Conservation (phyloP, 2,329 filamentous ascomycete species). For the Bipolaris sorokiniana region DNA sequence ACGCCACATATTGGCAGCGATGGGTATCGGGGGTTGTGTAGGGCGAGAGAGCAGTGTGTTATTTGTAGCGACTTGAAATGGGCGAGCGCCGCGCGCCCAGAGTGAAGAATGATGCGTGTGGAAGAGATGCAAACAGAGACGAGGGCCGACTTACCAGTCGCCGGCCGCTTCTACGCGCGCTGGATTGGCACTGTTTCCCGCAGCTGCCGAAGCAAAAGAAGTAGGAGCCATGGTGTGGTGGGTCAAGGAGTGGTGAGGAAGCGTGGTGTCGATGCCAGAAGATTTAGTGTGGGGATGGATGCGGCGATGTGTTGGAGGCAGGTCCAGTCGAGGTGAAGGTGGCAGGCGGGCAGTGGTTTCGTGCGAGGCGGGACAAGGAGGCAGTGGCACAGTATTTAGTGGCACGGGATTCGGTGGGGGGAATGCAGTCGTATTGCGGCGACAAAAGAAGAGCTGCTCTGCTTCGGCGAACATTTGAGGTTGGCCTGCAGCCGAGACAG, state of each 20-base stretch:
- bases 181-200: constrained; percentile 51
- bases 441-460: constrained; percentile 24
- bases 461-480: constrained; percentile 23
- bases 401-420: constrained; percentile 45
- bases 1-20: constrained; percentile 18
- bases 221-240: constrained; percentile 53
- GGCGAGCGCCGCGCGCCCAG: constrained; percentile 9
- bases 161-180: constrained; percentile 52
- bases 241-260: constrained; percentile 22
- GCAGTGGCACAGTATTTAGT: constrained; percentile 15
- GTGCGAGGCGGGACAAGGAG: constrained; percentile 18
- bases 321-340: constrained; percentile 29
- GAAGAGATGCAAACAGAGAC: neutral
- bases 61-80: constrained; percentile 20
- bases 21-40: neutral
- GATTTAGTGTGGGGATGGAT: constrained; percentile 34
- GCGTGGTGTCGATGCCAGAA: constrained; percentile 33
- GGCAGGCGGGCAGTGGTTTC: constrained; percentile 30
- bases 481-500: constrained; percentile 22
- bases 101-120: neutral
- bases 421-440: constrained; percentile 25
- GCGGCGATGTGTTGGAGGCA: constrained; percentile 30
- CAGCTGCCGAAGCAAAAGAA: constrained; percentile 59
- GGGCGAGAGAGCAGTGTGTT: constrained; percentile 10
- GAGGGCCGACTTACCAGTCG: constrained; percentile 54